A percentile compares a stretch with the other conserved stretches of the same genome.
Conservation (phyloP, 306 rosid genomes). For the Glycine tomentella region DNA sequence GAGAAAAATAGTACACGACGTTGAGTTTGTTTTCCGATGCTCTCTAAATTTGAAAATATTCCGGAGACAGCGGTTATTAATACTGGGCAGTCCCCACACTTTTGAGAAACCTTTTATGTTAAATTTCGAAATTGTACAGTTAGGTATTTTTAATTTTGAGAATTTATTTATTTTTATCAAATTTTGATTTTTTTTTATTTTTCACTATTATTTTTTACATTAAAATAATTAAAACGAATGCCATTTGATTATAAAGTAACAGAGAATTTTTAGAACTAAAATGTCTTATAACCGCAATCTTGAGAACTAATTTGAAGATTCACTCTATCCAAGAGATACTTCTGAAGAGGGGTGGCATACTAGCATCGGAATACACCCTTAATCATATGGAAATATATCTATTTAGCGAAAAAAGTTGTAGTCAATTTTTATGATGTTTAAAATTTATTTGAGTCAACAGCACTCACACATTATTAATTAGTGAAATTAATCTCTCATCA, state of each 20-base stretch:
- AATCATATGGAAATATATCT: too few species aligned
- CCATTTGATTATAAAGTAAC: not conserved
- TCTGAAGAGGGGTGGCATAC: too few species aligned
- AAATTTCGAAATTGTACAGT: not conserved
- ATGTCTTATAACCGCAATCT: not conserved
- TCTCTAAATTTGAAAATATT: slow-evolving; percentile 41
- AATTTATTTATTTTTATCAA: not conserved
- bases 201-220: not conserved
- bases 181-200: not conserved
- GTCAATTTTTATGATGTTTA: too few species aligned
- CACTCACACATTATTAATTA: too few species aligned
- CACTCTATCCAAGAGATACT: too few species aligned
- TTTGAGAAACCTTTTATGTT: not conserved
- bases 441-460: too few species aligned
- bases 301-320: too few species aligned
- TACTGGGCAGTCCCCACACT: slow-evolving; percentile 58
- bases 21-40: slow-evolving; percentile 49
- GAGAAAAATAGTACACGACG: not conserved
- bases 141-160: not conserved
- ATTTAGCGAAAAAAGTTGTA: too few species aligned
- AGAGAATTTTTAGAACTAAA: not conserved
- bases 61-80: slow-evolving; percentile 78
- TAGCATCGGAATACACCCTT: too few species aligned
- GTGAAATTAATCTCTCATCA: too few species aligned
- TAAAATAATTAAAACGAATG: not conserved